phyloP scores from a whole-genome alignment of 495 filamentous ascomycete genomes.

The Saxophila tyrrhenica region DNA sequence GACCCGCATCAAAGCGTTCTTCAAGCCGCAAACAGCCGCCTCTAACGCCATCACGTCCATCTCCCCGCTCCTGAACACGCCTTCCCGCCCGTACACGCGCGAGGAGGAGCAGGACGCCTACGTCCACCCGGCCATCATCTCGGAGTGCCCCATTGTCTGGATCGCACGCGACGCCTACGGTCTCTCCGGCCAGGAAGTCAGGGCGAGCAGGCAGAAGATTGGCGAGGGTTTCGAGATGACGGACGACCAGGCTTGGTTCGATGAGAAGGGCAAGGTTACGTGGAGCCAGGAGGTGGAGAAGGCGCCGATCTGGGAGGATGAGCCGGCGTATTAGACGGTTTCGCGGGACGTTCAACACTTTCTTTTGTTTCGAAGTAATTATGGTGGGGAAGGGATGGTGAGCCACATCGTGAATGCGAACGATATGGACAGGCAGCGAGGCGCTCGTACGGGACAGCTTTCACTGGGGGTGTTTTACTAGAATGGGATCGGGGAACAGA shows the following conservation, averaged over 20 bases:
- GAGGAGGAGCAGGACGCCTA: conserved; percentile 50
- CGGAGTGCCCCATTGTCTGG: conserved; percentile 51
- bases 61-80: conserved; percentile 55
- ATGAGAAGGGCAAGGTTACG: conserved; percentile 47
- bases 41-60: conserved; percentile 66
- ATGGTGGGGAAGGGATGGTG: background rate
- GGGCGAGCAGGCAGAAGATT: conserved; percentile 32
- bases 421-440: too few relatives aligned
- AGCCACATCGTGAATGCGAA: too few relatives aligned
- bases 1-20: conserved; percentile 35
- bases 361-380: background rate
- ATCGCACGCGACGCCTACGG: conserved; percentile 55
- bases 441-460: too few relatives aligned
- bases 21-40: conserved; percentile 55
- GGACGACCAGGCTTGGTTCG: conserved; percentile 52
- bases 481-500: too few relatives aligned
- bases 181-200: conserved; percentile 49
- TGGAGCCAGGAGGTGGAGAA: conserved; percentile 33
- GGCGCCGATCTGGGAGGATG: conserved; percentile 25
- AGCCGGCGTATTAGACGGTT: background rate
- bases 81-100: conserved; percentile 40
- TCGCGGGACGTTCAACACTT: background rate
- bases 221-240: conserved; percentile 42
- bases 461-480: too few relatives aligned
- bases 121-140: conserved; percentile 52